These are phyloP conservation scores for Agaricus blazei DNA, from an alignment of 768 basidiomycete species.

Conservation along the genomic window DNA sequence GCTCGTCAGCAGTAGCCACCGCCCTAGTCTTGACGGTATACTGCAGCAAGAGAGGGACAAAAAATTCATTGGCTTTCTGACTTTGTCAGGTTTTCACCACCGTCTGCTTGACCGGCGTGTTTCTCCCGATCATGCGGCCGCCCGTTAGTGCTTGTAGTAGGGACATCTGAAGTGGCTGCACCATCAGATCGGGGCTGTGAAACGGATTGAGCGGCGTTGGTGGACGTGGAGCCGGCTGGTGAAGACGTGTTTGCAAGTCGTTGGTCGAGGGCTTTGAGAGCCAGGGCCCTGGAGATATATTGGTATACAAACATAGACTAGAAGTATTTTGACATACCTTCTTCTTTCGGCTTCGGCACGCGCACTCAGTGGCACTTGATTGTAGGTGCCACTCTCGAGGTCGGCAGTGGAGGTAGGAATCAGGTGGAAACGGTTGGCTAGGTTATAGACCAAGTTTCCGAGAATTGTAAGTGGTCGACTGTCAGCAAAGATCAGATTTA, in stretches of 20 bases:
- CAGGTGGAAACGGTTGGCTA: constrained; percentile 67
- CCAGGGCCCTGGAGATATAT: constrained; percentile 66
- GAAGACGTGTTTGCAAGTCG: constrained; percentile 68
- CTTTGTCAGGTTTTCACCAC: constrained; percentile 26
- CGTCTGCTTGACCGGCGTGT: constrained; percentile 29
- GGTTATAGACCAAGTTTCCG: constrained; percentile 61
- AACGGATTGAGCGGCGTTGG: constrained; percentile 26
- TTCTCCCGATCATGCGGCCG: constrained; percentile 21
- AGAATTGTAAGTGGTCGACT: constrained; percentile 70
- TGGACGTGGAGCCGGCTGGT: constrained; percentile 30
- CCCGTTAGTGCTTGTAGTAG: constrained; percentile 17
- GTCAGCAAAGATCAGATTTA: not conserved
- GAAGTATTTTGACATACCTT: constrained; percentile 47
- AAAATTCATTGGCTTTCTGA: constrained; percentile 24
- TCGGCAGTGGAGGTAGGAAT: constrained; percentile 64
- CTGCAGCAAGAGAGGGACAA: constrained; percentile 1
- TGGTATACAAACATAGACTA: constrained; percentile 7
- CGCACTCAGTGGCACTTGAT: constrained; percentile 77
- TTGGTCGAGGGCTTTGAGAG: constrained; percentile 94
- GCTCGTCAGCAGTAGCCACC: not conserved
- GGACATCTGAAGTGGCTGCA: constrained; percentile 19
- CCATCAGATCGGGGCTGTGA: constrained; percentile 29
- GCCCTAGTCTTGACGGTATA: not conserved
- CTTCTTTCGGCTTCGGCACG: constrained; percentile 95
- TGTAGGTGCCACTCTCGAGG: constrained; percentile 68